Evolutionary conservation across 2,329 filamentous ascomycete species (phyloP).

Genomic region (Alternaria rosae): DNA sequence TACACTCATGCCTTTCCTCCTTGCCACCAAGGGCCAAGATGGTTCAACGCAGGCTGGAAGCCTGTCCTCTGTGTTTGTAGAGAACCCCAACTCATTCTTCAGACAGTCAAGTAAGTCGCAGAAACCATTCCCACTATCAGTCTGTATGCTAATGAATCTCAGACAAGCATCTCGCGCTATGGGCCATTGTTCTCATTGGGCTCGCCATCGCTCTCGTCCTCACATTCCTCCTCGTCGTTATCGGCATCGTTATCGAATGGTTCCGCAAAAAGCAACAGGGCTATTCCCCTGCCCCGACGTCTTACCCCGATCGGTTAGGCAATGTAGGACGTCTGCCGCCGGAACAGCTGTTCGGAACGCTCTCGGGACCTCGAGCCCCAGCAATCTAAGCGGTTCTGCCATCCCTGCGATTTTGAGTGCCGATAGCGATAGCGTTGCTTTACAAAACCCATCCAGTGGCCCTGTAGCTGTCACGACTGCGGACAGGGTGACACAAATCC

Average conservation of each 20-base stretch:
- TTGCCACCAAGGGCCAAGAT: conserved; percentile 68
- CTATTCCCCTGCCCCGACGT: conserved; percentile 78
- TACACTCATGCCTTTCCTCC: conserved; percentile 76
- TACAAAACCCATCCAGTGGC: not conserved
- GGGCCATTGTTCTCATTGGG: conserved; percentile 80
- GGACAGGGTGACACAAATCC: not conserved
- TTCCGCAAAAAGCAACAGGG: conserved; percentile 79
- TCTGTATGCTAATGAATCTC: conserved; percentile 14
- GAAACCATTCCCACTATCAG: not conserved
- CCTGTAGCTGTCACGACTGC: not conserved
- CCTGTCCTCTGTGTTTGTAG: conserved; percentile 82
- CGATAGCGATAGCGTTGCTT: not conserved
- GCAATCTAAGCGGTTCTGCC: conserved; percentile 30
- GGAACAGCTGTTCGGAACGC: conserved; percentile 50
- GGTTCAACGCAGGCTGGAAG: conserved; percentile 70
- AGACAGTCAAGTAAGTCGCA: conserved; percentile 64
- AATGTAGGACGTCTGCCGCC: conserved; percentile 62
- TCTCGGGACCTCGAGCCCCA: conserved; percentile 44
- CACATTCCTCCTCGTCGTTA: conserved; percentile 78
- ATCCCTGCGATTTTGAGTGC: not conserved
- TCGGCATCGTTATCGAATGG: conserved; percentile 77
- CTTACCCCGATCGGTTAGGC: conserved; percentile 53
- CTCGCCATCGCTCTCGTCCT: conserved; percentile 79
- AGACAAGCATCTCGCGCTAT: conserved; percentile 70
- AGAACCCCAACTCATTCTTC: conserved; percentile 78